Conservation (phyloP, 2,329 filamentous ascomycete genomes). For the Metarhizium robertsii region DNA sequence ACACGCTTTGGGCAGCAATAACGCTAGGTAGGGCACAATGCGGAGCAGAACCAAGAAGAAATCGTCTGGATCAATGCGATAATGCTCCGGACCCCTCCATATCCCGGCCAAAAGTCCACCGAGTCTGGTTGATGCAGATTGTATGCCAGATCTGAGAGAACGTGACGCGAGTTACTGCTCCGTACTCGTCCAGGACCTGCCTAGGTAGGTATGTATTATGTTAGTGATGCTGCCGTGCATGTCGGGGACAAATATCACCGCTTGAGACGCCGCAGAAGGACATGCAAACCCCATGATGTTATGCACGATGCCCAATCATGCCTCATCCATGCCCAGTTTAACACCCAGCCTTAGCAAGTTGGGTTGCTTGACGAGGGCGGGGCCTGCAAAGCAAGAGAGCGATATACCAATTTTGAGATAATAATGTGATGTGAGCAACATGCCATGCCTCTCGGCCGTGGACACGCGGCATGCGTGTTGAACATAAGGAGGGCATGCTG, state of each 20-base stretch:
- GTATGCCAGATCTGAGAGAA: not conserved
- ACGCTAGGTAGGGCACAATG: not conserved
- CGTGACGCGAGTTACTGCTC: not conserved
- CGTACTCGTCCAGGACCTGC: not conserved
- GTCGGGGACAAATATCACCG: not conserved
- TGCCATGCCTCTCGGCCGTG: not conserved
- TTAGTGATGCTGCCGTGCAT: too few relatives aligned
- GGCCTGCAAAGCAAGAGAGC: not conserved
- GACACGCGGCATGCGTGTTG: not conserved
- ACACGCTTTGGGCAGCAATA: not conserved
- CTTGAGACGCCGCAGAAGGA: not conserved
- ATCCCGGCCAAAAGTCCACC: not conserved
- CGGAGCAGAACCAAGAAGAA: not conserved
- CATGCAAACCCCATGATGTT: not conserved
- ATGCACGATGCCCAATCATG: not conserved
- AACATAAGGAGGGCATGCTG: constrained; percentile 3
- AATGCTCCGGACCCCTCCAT: not conserved
- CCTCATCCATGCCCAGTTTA: not conserved
- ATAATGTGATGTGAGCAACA: not conserved
- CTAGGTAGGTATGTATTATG: too few relatives aligned
- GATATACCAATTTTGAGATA: not conserved
- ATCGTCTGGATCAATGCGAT: not conserved
- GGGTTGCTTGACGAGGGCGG: not conserved
- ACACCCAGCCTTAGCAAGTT: not conserved
- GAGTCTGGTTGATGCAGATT: not conserved